Conservation (phyloP, 2,329 filamentous ascomycete species). For the Phaeosphaeria sp. region DNA sequence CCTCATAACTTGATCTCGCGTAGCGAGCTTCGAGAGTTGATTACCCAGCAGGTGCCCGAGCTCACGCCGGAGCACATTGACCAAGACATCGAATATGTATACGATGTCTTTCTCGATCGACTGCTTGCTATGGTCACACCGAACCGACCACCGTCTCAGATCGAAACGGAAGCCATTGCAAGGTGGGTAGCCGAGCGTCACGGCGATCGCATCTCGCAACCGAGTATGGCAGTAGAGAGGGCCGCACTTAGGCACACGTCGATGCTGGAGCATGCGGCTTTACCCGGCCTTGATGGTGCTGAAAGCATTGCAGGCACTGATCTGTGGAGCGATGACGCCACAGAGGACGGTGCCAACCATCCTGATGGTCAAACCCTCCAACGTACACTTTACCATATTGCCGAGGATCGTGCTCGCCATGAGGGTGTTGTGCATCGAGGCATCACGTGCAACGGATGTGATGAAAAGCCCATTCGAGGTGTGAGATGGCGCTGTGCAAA, state of each 20-base stretch:
- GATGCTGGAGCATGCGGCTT: conserved; percentile 3
- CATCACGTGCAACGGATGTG: conserved; percentile 89
- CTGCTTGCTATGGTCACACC: conserved; percentile 32
- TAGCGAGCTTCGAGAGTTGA: conserved; percentile 30
- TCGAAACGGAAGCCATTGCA: conserved; percentile 26
- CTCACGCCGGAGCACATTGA: conserved; percentile 28
- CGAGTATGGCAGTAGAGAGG: conserved; percentile 17
- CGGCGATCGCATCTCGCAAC: conserved; percentile 18
- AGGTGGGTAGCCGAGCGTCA: conserved; percentile 17
- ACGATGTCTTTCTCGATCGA: conserved; percentile 40
- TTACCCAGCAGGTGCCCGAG: conserved; percentile 23
- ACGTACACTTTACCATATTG: conserved; percentile 86
- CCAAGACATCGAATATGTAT: conserved; percentile 26
- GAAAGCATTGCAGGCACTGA: conserved; percentile 44
- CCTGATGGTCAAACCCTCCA: conserved; percentile 78
- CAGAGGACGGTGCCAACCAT: conserved; percentile 51
- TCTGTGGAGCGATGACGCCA: conserved; percentile 37
- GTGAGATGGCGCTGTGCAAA: conserved; percentile 95
- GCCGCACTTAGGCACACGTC: conserved; percentile 31
- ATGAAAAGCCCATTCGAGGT: conserved; percentile 85
- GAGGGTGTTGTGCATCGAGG: conserved; percentile 84
- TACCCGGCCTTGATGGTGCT: conserved; percentile 19
- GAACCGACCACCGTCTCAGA: conserved; percentile 19
- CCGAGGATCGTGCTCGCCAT: conserved; percentile 86
- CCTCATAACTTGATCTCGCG: conserved; percentile 25